Evolutionary conservation across 2,329 filamentous ascomycete species (phyloP), one percentile per base, ranked within the genome.

Genomic region (Drechmeria coniospora): DNA sequence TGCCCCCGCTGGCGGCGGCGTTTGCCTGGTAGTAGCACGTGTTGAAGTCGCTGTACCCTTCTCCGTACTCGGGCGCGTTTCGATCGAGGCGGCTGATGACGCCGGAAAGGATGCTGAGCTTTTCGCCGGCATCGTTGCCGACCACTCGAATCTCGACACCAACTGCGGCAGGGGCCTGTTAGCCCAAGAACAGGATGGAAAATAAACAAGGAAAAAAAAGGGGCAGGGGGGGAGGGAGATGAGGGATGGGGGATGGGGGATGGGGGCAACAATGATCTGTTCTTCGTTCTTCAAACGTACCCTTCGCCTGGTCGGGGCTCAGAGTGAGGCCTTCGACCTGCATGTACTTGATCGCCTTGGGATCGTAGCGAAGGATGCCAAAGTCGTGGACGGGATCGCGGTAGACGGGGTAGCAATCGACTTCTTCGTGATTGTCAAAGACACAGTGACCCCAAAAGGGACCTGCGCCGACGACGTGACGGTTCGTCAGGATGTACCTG

Each of bases 361-460:
- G 90, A 43, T 98, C 82, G 59, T 98, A 98, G 46, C 90, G 77
- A 27, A 98, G 70, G 43, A 98, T 92, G 36, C 90, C 90, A 44
- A 98, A 98, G 54, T 98, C 90, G 63, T 98, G 90, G 16, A 98
- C 87, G 11, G 90, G 92, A 47, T 98, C 90, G 45, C 90, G 83
- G 58, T 98, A 98, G 27, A 98, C 84, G 7, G 90, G 90, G 47
- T 84, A 82, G 26, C 92, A 87, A 50, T 98, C 90, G 42, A 90
- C 90, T 62, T 92, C 68, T 40, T 98, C 90, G 54, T 98, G 90
- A 50, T 98, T 98, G 53, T 98, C 92, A 51, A 98, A 98, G 41
- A 98, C 86, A 50, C 81, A 86, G 57, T 92, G 94, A 26, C 90
- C 90, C 79, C 87, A 95, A 56, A 98, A 98, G 1, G 90, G 90